Conservation (phyloP, 2,329 filamentous ascomycete genomes). For the Arthrobotrys iridis region DNA sequence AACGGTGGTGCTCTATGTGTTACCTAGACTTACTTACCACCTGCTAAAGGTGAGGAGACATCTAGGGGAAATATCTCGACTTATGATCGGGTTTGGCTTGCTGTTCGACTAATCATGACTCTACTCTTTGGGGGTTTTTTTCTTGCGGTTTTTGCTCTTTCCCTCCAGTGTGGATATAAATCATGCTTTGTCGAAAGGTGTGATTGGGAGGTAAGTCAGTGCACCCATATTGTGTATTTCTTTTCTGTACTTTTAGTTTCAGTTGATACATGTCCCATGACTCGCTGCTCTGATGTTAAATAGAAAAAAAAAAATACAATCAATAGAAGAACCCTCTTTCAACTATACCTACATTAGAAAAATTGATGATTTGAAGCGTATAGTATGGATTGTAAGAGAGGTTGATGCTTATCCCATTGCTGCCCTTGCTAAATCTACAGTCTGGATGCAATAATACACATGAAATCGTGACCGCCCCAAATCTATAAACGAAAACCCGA, state of each 20-base stretch:
- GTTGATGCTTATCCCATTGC: no score
- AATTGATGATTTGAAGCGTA: no score
- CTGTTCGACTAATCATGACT: neutral
- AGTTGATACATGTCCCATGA: no score
- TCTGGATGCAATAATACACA: no score
- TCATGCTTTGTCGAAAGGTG: neutral
- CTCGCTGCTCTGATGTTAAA: no score
- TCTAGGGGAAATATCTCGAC: neutral
- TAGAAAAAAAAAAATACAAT: no score
- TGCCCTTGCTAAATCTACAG: no score
- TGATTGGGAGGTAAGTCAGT: neutral
- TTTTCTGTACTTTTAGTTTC: no score
- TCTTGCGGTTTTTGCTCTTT: neutral
- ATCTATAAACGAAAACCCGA: slow-evolving; percentile 2
- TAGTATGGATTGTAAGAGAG: no score
- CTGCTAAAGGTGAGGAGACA: neutral
- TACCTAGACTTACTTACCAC: neutral
- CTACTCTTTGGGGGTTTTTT: neutral
- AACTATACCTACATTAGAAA: no score
- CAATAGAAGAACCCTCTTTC: no score
- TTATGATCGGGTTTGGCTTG: neutral
- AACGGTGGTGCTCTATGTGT: neutral
- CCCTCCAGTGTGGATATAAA: neutral
- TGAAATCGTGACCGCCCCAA: neutral
- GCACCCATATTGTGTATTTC: no score